A percentile compares a stretch with the other conserved stretches of the same genome.
phyloP scores from a whole-genome alignment of 768 basidiomycete species.

The Hypholoma fasciculare region DNA sequence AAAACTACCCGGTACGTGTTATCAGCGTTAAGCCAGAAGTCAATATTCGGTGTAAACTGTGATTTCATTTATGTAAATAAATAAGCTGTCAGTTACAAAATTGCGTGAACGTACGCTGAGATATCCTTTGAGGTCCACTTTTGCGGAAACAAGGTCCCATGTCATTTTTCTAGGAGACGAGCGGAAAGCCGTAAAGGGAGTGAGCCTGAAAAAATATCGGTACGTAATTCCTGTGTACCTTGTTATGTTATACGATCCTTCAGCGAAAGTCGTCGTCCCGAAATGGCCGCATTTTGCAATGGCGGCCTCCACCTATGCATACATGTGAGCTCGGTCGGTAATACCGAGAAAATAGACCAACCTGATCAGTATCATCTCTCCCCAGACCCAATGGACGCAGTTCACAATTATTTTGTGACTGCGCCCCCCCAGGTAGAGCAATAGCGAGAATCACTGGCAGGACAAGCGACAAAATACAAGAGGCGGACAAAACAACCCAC shows the following conservation, averaged over 20 bases:
- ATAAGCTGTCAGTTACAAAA: no score
- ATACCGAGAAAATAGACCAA: background rate
- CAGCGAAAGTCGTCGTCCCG: conserved; percentile 44
- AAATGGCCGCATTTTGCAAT: conserved; percentile 48
- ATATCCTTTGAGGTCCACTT: conserved; percentile 43
- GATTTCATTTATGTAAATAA: background rate
- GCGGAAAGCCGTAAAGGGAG: background rate
- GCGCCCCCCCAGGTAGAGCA: background rate
- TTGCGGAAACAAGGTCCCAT: conserved; percentile 46
- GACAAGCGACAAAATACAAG: background rate
- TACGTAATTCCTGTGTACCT: conserved; percentile 28
- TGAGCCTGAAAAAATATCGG: background rate
- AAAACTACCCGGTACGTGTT: conserved; percentile 62
- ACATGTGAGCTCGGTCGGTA: background rate
- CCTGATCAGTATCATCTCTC: conserved; percentile 1
- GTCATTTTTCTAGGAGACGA: conserved; percentile 45
- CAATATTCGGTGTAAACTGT: conserved; percentile 53
- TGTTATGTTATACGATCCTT: conserved; percentile 52
- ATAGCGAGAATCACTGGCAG: background rate
- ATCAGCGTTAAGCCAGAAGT: conserved; percentile 54
- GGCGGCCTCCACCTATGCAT: conserved; percentile 43
- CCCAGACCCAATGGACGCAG: background rate
- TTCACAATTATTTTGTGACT: background rate
- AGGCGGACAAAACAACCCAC: background rate
- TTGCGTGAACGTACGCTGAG: conserved; percentile 35